phyloP scores from a whole-genome alignment of 1,284 basidiomycete genomes.

The Rhodotorula sp. region DNA sequence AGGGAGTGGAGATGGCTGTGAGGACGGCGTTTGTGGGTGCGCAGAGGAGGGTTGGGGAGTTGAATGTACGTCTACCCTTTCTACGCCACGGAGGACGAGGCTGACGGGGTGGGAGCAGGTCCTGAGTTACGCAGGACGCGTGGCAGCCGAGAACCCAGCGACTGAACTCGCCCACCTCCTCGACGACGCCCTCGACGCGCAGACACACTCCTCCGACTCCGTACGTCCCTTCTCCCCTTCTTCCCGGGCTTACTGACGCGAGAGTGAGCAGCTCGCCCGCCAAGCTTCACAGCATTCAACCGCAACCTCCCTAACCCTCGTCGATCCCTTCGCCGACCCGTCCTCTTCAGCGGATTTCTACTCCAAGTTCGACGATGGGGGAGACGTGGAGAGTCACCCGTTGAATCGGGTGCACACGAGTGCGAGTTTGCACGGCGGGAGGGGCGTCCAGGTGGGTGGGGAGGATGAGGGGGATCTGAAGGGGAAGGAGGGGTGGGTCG shows the following conservation, averaged over 20 bases:
- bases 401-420: not conserved
- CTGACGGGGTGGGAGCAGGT: not conserved
- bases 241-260: not conserved
- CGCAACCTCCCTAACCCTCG: slow-evolving; percentile 17
- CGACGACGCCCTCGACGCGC: slow-evolving; percentile 6
- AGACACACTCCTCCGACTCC: not conserved
- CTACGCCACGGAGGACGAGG: not conserved
- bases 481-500: not conserved
- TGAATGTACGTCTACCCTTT: slow-evolving; percentile 8
- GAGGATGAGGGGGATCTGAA: not conserved
- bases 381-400: not conserved
- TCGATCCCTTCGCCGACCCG: slow-evolving; percentile 4
- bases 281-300: slow-evolving; percentile 7
- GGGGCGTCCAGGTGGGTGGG: not conserved
- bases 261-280: not conserved
- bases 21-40: slow-evolving; percentile 15
- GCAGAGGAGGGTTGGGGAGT: slow-evolving; percentile 1
- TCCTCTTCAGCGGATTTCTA: not conserved
- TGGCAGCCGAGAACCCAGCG: slow-evolving; percentile 27
- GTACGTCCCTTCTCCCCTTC: not conserved
- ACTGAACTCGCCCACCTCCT: slow-evolving; percentile 18
- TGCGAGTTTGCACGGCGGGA: not conserved
- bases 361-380: slow-evolving; percentile 10
- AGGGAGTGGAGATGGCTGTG: slow-evolving; percentile 2
- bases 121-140: slow-evolving; percentile 19